Percentiles rank a stretch among this genome's conserved stretches.
Conservation (phyloP, 257 asterid species). For the Lycium ferocissimum region DNA sequence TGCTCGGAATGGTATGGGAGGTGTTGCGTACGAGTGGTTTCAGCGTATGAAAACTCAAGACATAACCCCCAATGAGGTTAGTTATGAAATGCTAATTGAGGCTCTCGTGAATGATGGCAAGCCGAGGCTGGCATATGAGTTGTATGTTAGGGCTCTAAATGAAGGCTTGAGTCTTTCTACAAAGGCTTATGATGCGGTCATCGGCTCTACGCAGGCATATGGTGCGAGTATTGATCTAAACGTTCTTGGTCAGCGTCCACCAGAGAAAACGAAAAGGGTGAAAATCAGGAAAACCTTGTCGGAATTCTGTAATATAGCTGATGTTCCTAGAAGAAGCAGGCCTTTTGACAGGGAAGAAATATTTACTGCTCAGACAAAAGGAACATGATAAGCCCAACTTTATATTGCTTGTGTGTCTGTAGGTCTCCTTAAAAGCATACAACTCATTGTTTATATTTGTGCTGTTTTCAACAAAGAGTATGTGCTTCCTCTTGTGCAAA, state of each 20-base stretch:
- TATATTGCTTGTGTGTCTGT: neutral
- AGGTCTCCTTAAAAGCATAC: neutral
- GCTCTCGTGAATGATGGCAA: constrained; percentile 80
- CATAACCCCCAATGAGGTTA: constrained; percentile 76
- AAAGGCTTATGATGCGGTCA: constrained; percentile 76
- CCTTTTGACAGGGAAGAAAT: constrained; percentile 58
- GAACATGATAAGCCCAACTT: constrained; percentile 35
- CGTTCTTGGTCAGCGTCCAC: constrained; percentile 70
- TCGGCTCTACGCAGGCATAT: constrained; percentile 46
- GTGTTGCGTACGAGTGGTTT: constrained; percentile 82
- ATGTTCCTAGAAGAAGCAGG: constrained; percentile 68
- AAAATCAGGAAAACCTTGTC: constrained; percentile 53
- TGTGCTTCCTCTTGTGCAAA: neutral
- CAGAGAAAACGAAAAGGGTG: constrained; percentile 59
- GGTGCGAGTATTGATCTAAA: constrained; percentile 64
- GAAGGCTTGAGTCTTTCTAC: constrained; percentile 76
- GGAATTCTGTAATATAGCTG: constrained; percentile 64
- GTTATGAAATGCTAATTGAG: constrained; percentile 74
- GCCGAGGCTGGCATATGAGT: constrained; percentile 83
- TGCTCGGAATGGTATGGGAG: constrained; percentile 50
- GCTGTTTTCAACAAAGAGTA: neutral
- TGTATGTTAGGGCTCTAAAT: constrained; percentile 62
- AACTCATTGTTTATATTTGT: constrained; percentile 4
- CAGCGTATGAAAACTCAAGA: constrained; percentile 61
- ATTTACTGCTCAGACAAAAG: constrained; percentile 39